phyloP scores from a whole-genome alignment of 345 rosid species.

The Isatis tinctoria region DNA sequence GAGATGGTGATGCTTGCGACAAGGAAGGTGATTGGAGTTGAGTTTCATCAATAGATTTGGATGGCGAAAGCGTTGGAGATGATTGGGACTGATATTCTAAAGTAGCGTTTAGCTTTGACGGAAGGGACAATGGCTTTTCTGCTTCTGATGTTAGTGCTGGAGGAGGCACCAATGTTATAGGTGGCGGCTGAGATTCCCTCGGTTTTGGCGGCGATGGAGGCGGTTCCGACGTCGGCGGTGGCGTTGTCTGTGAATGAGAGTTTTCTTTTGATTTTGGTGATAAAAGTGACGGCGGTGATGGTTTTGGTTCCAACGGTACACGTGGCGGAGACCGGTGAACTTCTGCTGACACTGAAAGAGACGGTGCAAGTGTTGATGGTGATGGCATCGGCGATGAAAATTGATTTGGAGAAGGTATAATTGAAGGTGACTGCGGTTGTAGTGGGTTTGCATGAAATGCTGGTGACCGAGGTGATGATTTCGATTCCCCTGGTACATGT shows the following conservation, averaged over 20 bases:
- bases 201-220: background rate
- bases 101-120: background rate
- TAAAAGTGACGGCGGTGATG: background rate
- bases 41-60: conserved; percentile 9
- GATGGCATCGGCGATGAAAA: background rate
- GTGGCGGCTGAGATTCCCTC: background rate
- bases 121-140: background rate
- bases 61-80: background rate
- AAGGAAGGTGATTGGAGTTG: background rate
- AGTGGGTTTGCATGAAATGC: background rate
- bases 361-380: conserved; percentile 1
- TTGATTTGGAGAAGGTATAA: background rate
- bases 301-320: background rate
- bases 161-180: background rate
- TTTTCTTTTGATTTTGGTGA: background rate
- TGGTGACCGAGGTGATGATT: background rate
- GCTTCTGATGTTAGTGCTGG: background rate
- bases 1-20: background rate
- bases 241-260: background rate
- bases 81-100: background rate
- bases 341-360: background rate
- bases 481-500: background rate
- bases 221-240: background rate
- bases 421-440: background rate
- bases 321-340: background rate